Evolutionary conservation across 2,329 filamentous ascomycete species (phyloP).

Genomic region (Stagonosporopsis cucurbitacearum): DNA sequence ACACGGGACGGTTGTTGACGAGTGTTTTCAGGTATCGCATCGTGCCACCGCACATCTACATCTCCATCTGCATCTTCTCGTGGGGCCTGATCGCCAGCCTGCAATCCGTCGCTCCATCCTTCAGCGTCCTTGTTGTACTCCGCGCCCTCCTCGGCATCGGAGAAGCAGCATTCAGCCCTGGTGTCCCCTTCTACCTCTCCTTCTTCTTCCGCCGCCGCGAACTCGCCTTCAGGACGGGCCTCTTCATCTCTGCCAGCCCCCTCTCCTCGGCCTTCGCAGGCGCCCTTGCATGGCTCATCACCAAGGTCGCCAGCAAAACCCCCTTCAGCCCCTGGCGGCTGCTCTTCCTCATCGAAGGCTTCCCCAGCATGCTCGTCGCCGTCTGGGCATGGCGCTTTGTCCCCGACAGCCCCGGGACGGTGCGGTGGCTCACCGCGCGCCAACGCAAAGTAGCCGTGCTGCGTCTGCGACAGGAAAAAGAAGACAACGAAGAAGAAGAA

Average conservation of each 20-base stretch:
- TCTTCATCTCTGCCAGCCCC: conserved; percentile 80
- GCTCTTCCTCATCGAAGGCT: conserved; percentile 83
- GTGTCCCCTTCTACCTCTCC: conserved; percentile 69
- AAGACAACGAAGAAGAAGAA: conserved; percentile 42
- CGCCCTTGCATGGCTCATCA: conserved; percentile 78
- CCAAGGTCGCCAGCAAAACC: conserved; percentile 67
- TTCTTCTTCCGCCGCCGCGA: conserved; percentile 72
- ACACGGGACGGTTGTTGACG: conserved; percentile 7
- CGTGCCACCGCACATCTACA: conserved; percentile 67
- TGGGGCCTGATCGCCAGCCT: conserved; percentile 83
- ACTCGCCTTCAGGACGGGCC: conserved; percentile 81
- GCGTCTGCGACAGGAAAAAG: conserved; percentile 65
- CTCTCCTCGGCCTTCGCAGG: conserved; percentile 74
- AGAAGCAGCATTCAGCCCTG: conserved; percentile 68
- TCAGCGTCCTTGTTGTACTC: conserved; percentile 67
- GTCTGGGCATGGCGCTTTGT: conserved; percentile 76
- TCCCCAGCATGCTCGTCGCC: conserved; percentile 78
- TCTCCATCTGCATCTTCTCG: conserved; percentile 69
- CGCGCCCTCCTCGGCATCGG: conserved; percentile 61
- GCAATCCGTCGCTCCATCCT: conserved; percentile 60
- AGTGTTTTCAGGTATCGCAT: conserved; percentile 59
- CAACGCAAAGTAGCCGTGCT: conserved; percentile 70
- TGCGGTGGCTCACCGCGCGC: conserved; percentile 52
- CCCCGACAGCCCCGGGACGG: conserved; percentile 71
- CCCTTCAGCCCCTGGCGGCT: conserved; percentile 86